phyloP scores from a whole-genome alignment of 2,329 filamentous ascomycete genomes.

The Sporothrix inflata region DNA sequence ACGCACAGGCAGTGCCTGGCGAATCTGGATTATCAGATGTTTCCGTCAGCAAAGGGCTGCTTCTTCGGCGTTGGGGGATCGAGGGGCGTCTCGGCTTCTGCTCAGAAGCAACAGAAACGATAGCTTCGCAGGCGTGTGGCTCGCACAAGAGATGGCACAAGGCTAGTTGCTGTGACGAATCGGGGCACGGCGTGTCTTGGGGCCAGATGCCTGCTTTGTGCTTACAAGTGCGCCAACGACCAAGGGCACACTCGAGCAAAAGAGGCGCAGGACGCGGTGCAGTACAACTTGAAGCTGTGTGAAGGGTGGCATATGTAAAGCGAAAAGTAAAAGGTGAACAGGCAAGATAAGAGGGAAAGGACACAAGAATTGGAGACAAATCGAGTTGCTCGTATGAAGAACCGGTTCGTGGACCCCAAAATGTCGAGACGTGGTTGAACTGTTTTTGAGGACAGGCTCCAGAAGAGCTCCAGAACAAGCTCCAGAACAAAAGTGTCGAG shows the following conservation, averaged over 20 bases:
- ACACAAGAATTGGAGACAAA: not conserved
- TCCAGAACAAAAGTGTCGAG: not conserved
- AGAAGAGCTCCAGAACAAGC: not conserved
- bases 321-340: not conserved
- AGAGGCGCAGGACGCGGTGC: not conserved
- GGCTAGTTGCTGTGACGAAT: conserved; percentile 17
- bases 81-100: not conserved
- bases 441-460: not conserved
- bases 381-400: not conserved
- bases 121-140: conserved; percentile 2
- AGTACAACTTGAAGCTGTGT: not conserved
- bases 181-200: conserved; percentile 21
- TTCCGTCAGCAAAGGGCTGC: not conserved
- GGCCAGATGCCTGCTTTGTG: conserved; percentile 13
- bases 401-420: not conserved
- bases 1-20: not conserved
- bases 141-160: conserved; percentile 6
- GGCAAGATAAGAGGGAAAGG: not conserved
- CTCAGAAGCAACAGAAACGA: not conserved
- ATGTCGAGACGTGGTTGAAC: not conserved
- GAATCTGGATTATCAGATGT: conserved; percentile 8
- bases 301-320: not conserved
- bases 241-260: not conserved
- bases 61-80: not conserved
- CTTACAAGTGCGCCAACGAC: not conserved